These are phyloP conservation scores for Acacia crassicarpa DNA, from an alignment of 306 rosid genomes.

Conservation along the genomic window DNA sequence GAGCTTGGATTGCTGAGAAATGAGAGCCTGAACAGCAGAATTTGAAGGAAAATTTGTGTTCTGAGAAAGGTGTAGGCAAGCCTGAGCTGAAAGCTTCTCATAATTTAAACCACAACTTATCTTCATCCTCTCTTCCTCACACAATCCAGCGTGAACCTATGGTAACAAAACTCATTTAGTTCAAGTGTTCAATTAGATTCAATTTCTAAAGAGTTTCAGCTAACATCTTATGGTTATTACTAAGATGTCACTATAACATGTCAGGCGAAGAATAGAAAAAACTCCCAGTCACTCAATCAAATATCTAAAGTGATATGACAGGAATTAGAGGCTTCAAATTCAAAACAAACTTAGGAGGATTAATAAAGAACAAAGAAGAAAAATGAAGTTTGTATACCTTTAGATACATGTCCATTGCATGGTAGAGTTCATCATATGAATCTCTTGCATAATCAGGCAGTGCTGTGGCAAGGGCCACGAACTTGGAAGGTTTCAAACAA, in stretches of 20 bases:
- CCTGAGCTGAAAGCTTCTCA: constrained; percentile 77
- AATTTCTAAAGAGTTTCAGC: neutral
- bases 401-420: constrained; percentile 78
- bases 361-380: neutral
- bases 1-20: constrained; percentile 69
- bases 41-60: constrained; percentile 70
- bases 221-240: neutral
- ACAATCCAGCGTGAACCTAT: constrained; percentile 80
- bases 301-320: neutral
- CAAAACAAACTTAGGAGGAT: neutral
- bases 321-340: neutral
- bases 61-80: constrained; percentile 58
- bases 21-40: constrained; percentile 59
- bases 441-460: constrained; percentile 82
- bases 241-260: constrained; percentile 4
- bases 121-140: constrained; percentile 75
- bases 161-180: constrained; percentile 21
- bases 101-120: constrained; percentile 67
- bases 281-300: constrained; percentile 18
- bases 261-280: constrained; percentile 1
- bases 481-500: constrained; percentile 71
- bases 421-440: constrained; percentile 80
- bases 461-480: constrained; percentile 62
- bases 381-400: constrained; percentile 50
- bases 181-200: constrained; percentile 15